These are phyloP conservation scores for Yamadazyma olivae DNA, from an alignment of 805 yeast genomes.

Conservation along the genomic window DNA sequence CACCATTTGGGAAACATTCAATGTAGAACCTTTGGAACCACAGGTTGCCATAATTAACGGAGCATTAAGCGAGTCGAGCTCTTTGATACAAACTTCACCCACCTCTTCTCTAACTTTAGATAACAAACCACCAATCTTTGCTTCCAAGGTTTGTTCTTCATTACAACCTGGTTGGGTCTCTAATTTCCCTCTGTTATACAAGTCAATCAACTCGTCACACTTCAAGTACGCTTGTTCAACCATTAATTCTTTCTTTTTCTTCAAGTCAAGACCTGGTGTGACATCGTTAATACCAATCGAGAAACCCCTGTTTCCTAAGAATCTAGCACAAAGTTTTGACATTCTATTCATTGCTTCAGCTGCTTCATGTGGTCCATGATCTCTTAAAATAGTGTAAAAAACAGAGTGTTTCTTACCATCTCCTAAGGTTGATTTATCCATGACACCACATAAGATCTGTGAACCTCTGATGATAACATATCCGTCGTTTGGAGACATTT, in stretches of 20 bases:
- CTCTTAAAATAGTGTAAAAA: slow-evolving; percentile 90
- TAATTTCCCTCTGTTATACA: slow-evolving; percentile 77
- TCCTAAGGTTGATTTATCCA: slow-evolving; percentile 95
- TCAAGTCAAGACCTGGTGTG: slow-evolving; percentile 83
- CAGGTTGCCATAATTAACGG: slow-evolving; percentile 99
- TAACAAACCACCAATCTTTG: slow-evolving; percentile 91
- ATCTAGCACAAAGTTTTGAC: slow-evolving; percentile 99
- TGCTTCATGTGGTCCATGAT: slow-evolving; percentile 95
- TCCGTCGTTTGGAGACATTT: slow-evolving; percentile 98
- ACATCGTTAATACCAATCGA: slow-evolving; percentile 98
- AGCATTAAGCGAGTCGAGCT: slow-evolving; percentile 85
- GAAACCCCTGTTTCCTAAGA: slow-evolving; percentile 90
- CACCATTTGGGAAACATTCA: slow-evolving; percentile 99
- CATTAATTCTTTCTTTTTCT: slow-evolving; percentile 74
- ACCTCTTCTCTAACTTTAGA: slow-evolving; percentile 99
- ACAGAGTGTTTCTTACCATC: slow-evolving; percentile 98
- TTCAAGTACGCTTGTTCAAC: slow-evolving; percentile 87
- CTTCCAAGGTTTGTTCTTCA: slow-evolving; percentile 97
- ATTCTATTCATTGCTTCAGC: slow-evolving; percentile 96
- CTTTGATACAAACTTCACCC: slow-evolving; percentile 95
- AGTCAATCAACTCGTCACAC: slow-evolving; percentile 85
- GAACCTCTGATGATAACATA: slow-evolving; percentile 89
- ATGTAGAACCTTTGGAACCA: slow-evolving; percentile 97
- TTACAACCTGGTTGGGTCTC: slow-evolving; percentile 99
- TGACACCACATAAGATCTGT: slow-evolving; percentile 83